These are phyloP conservation scores for Aphanomyces cochlioides DNA, from an alignment of 352 stramenopile species.

Conservation along the genomic window DNA sequence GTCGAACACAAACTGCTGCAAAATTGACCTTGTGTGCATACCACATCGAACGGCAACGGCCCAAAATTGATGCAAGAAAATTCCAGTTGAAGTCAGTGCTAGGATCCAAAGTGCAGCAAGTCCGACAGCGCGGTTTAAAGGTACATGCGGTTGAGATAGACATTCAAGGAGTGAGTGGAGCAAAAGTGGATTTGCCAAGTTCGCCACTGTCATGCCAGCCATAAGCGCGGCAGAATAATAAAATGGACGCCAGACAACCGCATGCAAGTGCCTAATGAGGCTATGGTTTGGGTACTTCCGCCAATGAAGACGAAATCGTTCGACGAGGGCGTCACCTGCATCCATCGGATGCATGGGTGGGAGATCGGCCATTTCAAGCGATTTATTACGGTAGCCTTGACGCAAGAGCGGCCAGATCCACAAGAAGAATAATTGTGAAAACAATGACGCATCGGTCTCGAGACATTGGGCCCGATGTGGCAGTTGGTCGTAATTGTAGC, in stretches of 20 bases:
- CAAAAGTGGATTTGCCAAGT: conserved; percentile 4
- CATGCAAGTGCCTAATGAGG: conserved; percentile 24
- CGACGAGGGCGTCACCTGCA: neutral
- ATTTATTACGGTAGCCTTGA: neutral
- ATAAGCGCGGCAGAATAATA: conserved; percentile 16
- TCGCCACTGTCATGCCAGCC: neutral
- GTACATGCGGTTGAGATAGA: neutral
- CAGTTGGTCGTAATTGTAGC: too few species aligned
- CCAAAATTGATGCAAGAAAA: conserved; percentile 30
- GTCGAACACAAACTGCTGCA: conserved; percentile 19
- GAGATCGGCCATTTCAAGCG: conserved; percentile 12
- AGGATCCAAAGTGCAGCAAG: conserved; percentile 6
- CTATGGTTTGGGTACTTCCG: neutral
- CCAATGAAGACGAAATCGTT: neutral
- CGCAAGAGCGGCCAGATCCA: conserved; percentile 27
- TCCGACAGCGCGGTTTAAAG: neutral
- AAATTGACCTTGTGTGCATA: conserved; percentile 22
- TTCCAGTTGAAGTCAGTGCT: neutral
- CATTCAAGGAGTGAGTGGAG: conserved; percentile 6
- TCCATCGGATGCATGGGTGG: conserved; percentile 9
- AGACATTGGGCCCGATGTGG: neutral
- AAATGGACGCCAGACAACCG: conserved; percentile 10
- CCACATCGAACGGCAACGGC: conserved; percentile 24
- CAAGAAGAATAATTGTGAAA: conserved; percentile 11
- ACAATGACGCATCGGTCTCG: conserved; percentile 3